Conservation (phyloP, 345 rosid species). For the Eucalyptus viminalis region DNA sequence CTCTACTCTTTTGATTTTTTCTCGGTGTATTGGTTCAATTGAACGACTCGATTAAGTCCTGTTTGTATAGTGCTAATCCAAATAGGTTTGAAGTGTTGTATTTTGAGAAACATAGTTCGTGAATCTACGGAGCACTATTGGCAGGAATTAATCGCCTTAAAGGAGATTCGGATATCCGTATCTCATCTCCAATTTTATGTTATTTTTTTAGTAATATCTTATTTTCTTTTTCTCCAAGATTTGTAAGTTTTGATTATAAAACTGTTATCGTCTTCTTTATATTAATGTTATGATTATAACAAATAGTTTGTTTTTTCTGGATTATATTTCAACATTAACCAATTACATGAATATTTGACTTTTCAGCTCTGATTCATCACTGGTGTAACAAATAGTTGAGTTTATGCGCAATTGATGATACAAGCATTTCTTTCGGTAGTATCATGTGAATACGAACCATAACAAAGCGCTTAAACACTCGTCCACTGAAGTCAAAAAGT, state of each 20-base stretch:
- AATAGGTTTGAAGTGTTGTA: fast-evolving
- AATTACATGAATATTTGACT: neutral
- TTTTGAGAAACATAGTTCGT: fast-evolving
- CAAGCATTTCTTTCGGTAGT: neutral
- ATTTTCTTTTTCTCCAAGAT: no score
- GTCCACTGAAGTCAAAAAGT: neutral
- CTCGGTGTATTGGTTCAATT: fast-evolving
- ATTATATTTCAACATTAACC: no score
- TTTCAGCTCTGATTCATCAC: neutral
- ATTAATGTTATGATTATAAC: fast-evolving
- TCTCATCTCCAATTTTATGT: fast-evolving
- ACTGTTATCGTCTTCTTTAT: fast-evolving
- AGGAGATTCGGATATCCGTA: fast-evolving
- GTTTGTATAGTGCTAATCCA: fast-evolving
- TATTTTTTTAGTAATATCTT: fast-evolving
- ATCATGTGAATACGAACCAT: neutral
- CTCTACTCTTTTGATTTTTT: no score
- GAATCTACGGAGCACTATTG: fast-evolving
- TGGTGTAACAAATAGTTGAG: neutral
- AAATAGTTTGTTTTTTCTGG: no score
- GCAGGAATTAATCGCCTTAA: fast-evolving
- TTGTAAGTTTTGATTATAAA: no score
- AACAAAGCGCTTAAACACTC: fast-evolving
- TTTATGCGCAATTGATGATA: neutral
- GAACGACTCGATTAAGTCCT: fast-evolving